phyloP scores from a whole-genome alignment of 148 eudicot genomes.

The Selenicereus undatus region DNA sequence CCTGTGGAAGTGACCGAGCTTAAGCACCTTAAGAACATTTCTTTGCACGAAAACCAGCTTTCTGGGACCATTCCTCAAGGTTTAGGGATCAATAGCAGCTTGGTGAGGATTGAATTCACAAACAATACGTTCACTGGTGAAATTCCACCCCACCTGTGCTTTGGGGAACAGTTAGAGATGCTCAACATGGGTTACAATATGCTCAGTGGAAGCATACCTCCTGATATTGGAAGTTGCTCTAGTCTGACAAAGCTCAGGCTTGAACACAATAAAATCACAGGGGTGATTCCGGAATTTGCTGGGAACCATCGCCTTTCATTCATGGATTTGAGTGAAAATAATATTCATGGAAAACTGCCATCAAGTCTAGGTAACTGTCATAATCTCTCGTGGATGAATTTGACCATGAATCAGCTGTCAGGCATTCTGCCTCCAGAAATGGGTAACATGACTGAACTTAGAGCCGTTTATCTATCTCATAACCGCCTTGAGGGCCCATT shows the following conservation, averaged over 20 bases:
- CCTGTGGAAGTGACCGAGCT: constrained; percentile 53
- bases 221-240: constrained; percentile 55
- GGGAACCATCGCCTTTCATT: constrained; percentile 27
- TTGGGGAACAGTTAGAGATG: constrained; percentile 35
- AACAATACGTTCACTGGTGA: constrained; percentile 56
- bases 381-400: constrained; percentile 40
- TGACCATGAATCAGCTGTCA: constrained; percentile 51
- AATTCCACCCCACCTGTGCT: constrained; percentile 70
- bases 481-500: constrained; percentile 54
- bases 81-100: constrained; percentile 55
- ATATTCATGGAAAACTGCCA: constrained; percentile 49
- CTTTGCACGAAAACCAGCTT: constrained; percentile 50
- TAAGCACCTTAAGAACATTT: constrained; percentile 44
- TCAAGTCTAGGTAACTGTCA: constrained; percentile 44
- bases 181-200: constrained; percentile 50
- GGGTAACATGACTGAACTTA: constrained; percentile 47
- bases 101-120: constrained; percentile 56
- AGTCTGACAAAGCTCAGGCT: constrained; percentile 55
- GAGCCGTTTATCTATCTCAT: constrained; percentile 43
- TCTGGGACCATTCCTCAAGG: constrained; percentile 62
- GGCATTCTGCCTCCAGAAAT: constrained; percentile 57
- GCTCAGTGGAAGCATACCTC: constrained; percentile 61
- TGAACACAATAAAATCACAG: constrained; percentile 54
- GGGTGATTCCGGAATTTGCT: constrained; percentile 57
- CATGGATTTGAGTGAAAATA: constrained; percentile 61